phyloP scores from a whole-genome alignment of 148 eudicot species.

The Chenopodium berlandieri region DNA sequence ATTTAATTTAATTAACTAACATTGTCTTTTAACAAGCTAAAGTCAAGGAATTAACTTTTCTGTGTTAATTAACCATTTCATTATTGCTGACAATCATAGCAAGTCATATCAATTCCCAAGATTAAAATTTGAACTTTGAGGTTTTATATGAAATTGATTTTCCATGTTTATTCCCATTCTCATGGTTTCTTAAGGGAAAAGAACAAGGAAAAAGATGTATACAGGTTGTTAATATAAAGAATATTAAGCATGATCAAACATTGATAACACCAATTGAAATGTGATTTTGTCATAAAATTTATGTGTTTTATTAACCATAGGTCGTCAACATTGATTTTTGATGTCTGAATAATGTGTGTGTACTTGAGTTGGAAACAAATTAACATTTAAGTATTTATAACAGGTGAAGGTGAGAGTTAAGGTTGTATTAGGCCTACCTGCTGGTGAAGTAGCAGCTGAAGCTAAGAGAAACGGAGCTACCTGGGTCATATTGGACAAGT shows the following conservation, averaged over 20 bases:
- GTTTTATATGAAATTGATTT: too few species aligned
- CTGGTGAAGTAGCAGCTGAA: slow-evolving; percentile 80
- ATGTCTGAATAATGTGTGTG: neutral
- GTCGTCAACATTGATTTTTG: neutral
- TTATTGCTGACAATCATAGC: too few species aligned
- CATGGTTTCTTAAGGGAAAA: too few species aligned
- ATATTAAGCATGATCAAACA: too few species aligned
- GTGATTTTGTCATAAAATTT: too few species aligned
- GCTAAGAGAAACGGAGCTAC: slow-evolving; percentile 68
- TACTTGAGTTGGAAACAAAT: neutral
- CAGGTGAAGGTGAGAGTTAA: slow-evolving; percentile 80
- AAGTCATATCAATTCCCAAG: neutral
- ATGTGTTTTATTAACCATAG: neutral
- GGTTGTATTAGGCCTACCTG: slow-evolving; percentile 62
- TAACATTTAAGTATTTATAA: neutral
- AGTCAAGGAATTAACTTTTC: neutral
- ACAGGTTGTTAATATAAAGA: too few species aligned
- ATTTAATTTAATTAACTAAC: neutral
- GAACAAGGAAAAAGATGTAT: too few species aligned
- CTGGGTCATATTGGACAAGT: slow-evolving; percentile 99
- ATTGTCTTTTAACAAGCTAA: neutral
- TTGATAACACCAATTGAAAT: too few species aligned
- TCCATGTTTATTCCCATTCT: too few species aligned
- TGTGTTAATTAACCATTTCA: neutral
- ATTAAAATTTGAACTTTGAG: neutral